Conservation (phyloP, 2,329 filamentous ascomycete genomes). For the Fusarium decemcellulare region DNA sequence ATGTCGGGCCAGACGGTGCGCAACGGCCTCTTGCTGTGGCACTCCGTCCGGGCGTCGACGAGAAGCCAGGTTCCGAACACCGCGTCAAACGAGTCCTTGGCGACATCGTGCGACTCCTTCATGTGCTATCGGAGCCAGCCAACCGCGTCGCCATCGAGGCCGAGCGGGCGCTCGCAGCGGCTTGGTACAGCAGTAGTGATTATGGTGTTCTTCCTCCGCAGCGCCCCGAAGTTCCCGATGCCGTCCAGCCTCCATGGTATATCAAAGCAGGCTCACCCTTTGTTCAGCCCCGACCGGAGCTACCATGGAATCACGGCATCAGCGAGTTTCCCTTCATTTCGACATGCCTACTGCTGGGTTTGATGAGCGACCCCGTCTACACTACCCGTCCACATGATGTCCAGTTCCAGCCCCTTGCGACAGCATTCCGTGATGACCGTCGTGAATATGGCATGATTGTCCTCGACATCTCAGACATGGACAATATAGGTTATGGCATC, state of each 20-base stretch:
- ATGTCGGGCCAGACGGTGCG: not conserved
- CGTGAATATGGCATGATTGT: constrained; percentile 2
- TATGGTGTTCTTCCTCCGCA: no score
- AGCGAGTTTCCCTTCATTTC: constrained; percentile 6
- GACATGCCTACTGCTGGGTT: constrained; percentile 5
- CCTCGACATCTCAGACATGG: not conserved
- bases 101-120: not conserved
- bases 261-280: not conserved
- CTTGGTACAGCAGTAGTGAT: not conserved
- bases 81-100: not conserved
- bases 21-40: not conserved
- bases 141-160: constrained; percentile 3
- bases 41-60: not conserved
- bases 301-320: not conserved
- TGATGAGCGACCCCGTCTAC: not conserved
- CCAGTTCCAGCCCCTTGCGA: constrained; percentile 2
- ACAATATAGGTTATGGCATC: constrained; percentile 1
- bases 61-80: not conserved
- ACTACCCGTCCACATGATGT: not conserved
- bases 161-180: not conserved
- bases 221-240: not conserved
- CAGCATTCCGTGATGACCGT: not conserved
- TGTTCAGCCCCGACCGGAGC: not conserved
- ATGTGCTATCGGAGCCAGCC: not conserved
- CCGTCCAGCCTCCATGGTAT: not conserved